These are phyloP conservation scores for Fusarium sublunatum DNA, from an alignment of 2,329 filamentous ascomycete species.

Conservation along the genomic window DNA sequence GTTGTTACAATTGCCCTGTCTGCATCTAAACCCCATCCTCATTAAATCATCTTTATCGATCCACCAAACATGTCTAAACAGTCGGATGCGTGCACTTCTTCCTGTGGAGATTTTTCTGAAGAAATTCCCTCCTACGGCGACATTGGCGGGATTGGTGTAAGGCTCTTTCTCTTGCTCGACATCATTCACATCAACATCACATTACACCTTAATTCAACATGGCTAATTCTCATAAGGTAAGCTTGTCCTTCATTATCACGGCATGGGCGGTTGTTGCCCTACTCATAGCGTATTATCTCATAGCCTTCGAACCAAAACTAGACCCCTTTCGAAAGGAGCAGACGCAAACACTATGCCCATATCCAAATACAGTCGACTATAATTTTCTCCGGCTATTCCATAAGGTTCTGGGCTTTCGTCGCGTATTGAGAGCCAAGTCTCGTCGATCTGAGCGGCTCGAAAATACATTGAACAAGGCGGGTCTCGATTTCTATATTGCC, in stretches of 20 bases:
- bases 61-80: neutral
- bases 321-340: slow-evolving; percentile 4
- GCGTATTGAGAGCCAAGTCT: neutral
- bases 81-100: neutral
- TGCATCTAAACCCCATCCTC: neutral
- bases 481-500: no score
- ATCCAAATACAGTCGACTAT: neutral
- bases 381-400: accelerated
- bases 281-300: slow-evolving; percentile 9
- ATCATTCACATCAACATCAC: neutral
- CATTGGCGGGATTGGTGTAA: slow-evolving; percentile 14
- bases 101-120: neutral
- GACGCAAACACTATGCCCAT: accelerated
- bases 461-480: neutral
- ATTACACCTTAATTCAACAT: no score
- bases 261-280: neutral
- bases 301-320: neutral
- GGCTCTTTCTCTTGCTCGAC: neutral
- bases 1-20: neutral
- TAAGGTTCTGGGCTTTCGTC: neutral
- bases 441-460: neutral
- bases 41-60: no score
- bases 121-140: neutral
- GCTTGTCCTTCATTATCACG: neutral
- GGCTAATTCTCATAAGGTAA: neutral